Conservation (phyloP, 768 basidiomycete species). For the Hysterangium stoloniferum region DNA sequence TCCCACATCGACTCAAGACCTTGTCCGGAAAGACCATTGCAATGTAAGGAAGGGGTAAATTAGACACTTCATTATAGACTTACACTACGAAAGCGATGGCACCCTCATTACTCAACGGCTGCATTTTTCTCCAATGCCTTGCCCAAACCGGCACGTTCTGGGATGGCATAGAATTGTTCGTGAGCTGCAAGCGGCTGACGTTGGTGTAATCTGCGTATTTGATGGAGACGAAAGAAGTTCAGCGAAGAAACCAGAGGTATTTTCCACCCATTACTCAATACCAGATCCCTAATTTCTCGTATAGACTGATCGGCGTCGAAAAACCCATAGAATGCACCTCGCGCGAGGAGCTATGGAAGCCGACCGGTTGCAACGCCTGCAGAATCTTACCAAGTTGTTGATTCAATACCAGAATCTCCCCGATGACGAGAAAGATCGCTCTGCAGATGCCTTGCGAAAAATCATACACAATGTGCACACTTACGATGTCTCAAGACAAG, state of each 20-base stretch:
- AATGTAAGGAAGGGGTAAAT: slow-evolving; percentile 41
- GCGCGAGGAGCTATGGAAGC: slow-evolving; percentile 52
- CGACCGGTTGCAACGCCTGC: slow-evolving; percentile 48
- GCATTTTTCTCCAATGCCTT: slow-evolving; percentile 61
- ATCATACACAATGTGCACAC: slow-evolving; percentile 15
- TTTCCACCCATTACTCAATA: not conserved
- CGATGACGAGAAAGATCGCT: slow-evolving; percentile 19
- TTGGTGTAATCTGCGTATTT: slow-evolving; percentile 69
- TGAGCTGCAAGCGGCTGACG: slow-evolving; percentile 49
- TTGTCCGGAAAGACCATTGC: slow-evolving; percentile 64
- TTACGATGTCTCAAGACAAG: too few relatives aligned
- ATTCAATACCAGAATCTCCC: slow-evolving; percentile 16
- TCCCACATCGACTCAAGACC: slow-evolving; percentile 56
- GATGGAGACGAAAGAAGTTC: slow-evolving; percentile 60
- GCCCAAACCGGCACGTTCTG: slow-evolving; percentile 60
- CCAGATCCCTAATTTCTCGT: not conserved
- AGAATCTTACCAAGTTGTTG: slow-evolving; percentile 22
- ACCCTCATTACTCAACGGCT: slow-evolving; percentile 80
- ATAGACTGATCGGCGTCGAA: slow-evolving; percentile 50
- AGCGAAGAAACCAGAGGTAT: slow-evolving; percentile 69
- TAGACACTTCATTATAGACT: slow-evolving; percentile 11
- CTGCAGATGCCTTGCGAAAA: slow-evolving; percentile 19
- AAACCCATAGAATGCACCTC: slow-evolving; percentile 37
- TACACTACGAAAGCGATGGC: slow-evolving; percentile 51
- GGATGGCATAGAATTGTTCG: slow-evolving; percentile 69